Evolutionary conservation across 176 grass and related monocot genomes (phyloP), one percentile per base, ranked within the genome.

Genomic region (Aegilops tauschii): DNA sequence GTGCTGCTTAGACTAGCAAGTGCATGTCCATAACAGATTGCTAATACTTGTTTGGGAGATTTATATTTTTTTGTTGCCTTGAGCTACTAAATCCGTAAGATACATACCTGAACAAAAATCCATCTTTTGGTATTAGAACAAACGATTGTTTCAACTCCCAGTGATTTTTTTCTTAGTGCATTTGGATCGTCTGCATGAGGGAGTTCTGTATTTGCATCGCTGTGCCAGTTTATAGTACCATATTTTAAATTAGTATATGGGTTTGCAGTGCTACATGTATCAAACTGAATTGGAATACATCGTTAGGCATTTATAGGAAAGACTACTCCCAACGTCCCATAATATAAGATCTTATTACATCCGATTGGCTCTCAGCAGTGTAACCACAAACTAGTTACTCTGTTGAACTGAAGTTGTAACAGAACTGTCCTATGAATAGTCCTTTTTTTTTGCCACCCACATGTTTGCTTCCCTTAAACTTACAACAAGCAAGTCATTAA

Each of bases 231-330:
- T 13, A 44, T 12, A 44, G 3, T 64, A 8, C 31, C 69, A 65
- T 65, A 63, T 79, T 79, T 79, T 5, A 65, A 28, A 64, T 10
- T 44, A 31, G 17, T 23, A 45, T 17, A 40, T 58, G 52, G 18
- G 13, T 20, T 28, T 61, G 61, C 6, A 78, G 58, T 29, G 61
- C 16, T 74, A 74, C 56, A 65, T 84, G 71, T 65, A 76, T 82
- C 63, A 61, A 39, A 58, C 35, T 65, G 54, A 78, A 30, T 20
- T 82, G 73, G 63, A 36, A 70, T 71, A 74, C 29, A 32, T 37
- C 61, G 8, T 61, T 45, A 12, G 20, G 16, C 49, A 39, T 39
- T 50, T 50, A 1, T 50, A 76, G 61, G 36, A 71, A 13, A 72
- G 3, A 47, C 12, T 61, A 42, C 39, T 42, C 39, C 39, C 8